Evolutionary conservation across 768 basidiomycete genomes (phyloP).

Genomic region (Serendipita sp.): DNA sequence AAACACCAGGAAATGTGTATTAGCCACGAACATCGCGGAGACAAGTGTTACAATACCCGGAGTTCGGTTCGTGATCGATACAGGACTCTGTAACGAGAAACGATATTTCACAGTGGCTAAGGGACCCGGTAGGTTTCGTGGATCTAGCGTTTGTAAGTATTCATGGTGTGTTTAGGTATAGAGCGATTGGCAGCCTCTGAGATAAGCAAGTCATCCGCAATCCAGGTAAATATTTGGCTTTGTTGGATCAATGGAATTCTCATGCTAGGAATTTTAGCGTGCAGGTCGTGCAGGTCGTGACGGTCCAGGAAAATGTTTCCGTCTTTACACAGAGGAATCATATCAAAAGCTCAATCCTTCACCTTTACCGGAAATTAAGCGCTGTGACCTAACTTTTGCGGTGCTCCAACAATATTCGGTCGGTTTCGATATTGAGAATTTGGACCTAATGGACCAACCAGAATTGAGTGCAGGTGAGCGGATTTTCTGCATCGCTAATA

Average conservation of each 20-base stretch:
- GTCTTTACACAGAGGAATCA: conserved; percentile 75
- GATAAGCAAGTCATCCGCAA: conserved; percentile 80
- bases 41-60: conserved; percentile 96
- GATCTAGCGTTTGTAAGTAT: neutral
- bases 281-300: conserved; percentile 94
- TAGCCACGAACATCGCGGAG: conserved; percentile 97
- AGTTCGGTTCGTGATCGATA: conserved; percentile 88
- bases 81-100: conserved; percentile 93
- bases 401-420: conserved; percentile 77
- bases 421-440: conserved; percentile 58
- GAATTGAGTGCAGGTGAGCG: conserved; percentile 54
- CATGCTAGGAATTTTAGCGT: conserved; percentile 31
- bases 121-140: conserved; percentile 39
- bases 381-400: conserved; percentile 70
- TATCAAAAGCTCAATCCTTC: conserved; percentile 51
- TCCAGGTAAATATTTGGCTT: conserved; percentile 23
- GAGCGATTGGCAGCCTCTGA: conserved; percentile 71
- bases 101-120: conserved; percentile 52
- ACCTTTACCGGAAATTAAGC: conserved; percentile 77
- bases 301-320: conserved; percentile 73
- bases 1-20: conserved; percentile 72
- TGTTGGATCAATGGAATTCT: neutral
- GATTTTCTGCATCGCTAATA: neutral
- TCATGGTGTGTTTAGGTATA: conserved; percentile 38
- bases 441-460: conserved; percentile 83